phyloP scores from a whole-genome alignment of 768 basidiomycete genomes.

The Hygrocybe coccinea region DNA sequence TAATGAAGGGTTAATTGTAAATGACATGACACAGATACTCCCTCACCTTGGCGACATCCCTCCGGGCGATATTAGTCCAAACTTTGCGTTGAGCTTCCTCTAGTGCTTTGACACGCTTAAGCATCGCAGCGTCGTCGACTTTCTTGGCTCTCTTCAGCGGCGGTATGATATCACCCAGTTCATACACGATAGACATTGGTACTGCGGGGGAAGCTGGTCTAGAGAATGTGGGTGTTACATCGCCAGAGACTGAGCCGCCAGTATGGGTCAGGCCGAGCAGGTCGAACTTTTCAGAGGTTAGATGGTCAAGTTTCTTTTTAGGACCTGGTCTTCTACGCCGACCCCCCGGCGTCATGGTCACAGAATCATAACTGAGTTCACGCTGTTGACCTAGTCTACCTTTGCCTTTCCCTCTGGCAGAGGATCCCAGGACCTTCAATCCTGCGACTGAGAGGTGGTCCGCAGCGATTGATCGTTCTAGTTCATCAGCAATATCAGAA shows the following conservation, averaged over 20 bases:
- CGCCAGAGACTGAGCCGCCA: conserved; percentile 59
- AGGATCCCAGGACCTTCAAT: conserved; percentile 25
- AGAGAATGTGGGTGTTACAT: conserved; percentile 64
- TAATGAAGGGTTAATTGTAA: not conserved
- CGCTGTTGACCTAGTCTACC: conserved; percentile 42
- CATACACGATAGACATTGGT: conserved; percentile 57
- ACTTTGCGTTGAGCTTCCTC: conserved; percentile 86
- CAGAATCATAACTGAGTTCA: conserved; percentile 57
- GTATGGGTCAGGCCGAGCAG: conserved; percentile 41
- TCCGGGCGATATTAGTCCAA: conserved; percentile 82
- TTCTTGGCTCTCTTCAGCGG: conserved; percentile 73
- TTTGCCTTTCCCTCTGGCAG: conserved; percentile 52
- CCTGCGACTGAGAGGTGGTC: conserved; percentile 33
- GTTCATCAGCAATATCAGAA: conserved; percentile 41
- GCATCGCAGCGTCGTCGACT: conserved; percentile 64
- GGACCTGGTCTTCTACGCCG: conserved; percentile 52
- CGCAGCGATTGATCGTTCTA: conserved; percentile 40
- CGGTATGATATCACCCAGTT: conserved; percentile 64
- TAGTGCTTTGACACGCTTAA: conserved; percentile 68
- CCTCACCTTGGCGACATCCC: conserved; percentile 76
- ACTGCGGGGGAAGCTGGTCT: conserved; percentile 66
- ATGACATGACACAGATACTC: not conserved
- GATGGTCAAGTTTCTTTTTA: conserved; percentile 50
- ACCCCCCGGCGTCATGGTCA: conserved; percentile 46
- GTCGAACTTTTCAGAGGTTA: conserved; percentile 46